phyloP scores from a whole-genome alignment of 768 basidiomycete species.

The Leucosporidium yakuticum region DNA sequence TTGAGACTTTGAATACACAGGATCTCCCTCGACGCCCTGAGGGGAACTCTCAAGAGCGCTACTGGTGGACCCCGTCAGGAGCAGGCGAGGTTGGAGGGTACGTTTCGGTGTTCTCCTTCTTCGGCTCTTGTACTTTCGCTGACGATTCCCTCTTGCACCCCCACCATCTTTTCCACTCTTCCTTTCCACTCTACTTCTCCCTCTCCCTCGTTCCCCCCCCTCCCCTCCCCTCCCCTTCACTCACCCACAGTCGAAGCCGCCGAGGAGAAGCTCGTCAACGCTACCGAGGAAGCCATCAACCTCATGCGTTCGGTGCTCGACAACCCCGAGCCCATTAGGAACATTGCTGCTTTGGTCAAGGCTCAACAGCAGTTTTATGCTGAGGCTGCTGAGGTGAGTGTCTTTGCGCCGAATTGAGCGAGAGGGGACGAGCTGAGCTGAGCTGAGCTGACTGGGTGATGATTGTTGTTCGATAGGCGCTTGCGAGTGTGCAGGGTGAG shows the following conservation, averaged over 20 bases:
- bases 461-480: background rate
- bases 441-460: constrained; percentile 42
- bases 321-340: constrained; percentile 94
- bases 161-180: background rate
- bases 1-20: background rate
- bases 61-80: constrained; percentile 59
- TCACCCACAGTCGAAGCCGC: constrained; percentile 45
- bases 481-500: constrained; percentile 16
- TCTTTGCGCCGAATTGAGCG: constrained; percentile 5
- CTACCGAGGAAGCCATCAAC: constrained; percentile 68
- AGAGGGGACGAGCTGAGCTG: constrained; percentile 29
- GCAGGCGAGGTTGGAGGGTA: constrained; percentile 57
- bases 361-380: constrained; percentile 57
- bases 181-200: background rate
- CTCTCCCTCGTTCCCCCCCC: background rate
- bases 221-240: background rate
- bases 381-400: constrained; percentile 44
- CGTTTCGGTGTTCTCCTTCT: background rate
- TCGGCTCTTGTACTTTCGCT: background rate
- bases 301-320: constrained; percentile 67
- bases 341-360: constrained; percentile 83
- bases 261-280: constrained; percentile 87
- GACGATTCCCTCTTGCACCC: background rate
- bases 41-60: constrained; percentile 64
- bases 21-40: constrained; percentile 47